Conservation (phyloP, 2,329 filamentous ascomycete genomes). For the Nakataea oryzae region DNA sequence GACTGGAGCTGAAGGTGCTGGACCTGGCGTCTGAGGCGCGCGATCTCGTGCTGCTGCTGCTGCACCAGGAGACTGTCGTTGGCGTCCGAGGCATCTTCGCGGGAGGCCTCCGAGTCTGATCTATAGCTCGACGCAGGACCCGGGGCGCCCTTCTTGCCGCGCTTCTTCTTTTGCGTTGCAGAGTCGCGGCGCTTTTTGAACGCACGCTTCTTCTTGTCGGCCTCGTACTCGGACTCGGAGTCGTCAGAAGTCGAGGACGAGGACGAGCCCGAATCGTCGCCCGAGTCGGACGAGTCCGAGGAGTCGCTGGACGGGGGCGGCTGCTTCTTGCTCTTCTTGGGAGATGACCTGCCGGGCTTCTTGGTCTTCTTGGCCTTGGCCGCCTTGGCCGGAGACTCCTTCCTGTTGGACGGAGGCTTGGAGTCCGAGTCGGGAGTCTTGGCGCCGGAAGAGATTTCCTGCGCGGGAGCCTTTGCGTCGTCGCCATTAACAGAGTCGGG, state of each 20-base stretch:
- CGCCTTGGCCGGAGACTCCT: conserved; percentile 10
- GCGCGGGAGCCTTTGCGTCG: conserved; percentile 12
- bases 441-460: conserved; percentile 7
- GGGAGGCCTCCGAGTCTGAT: conserved; percentile 8
- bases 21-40: not conserved
- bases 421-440: conserved; percentile 14
- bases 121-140: conserved; percentile 13
- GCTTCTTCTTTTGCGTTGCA: conserved; percentile 18
- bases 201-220: conserved; percentile 14
- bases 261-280: conserved; percentile 8
- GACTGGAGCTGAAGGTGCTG: conserved; percentile 11
- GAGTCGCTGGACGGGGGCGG: not conserved
- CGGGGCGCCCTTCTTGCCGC: conserved; percentile 6
- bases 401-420: conserved; percentile 7
- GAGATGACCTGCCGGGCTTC: conserved; percentile 8
- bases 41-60: not conserved
- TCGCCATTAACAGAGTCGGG: conserved; percentile 10
- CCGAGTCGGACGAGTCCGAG: conserved; percentile 1
- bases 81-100: conserved; percentile 9
- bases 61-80: not conserved
- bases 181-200: conserved; percentile 19
- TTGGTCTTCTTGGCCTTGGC: conserved; percentile 14
- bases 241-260: conserved; percentile 12
- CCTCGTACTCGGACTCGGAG: conserved; percentile 14
- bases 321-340: not conserved